These are phyloP conservation scores for Setomelanomma holmii DNA, from an alignment of 2,329 filamentous ascomycete species.

Conservation along the genomic window DNA sequence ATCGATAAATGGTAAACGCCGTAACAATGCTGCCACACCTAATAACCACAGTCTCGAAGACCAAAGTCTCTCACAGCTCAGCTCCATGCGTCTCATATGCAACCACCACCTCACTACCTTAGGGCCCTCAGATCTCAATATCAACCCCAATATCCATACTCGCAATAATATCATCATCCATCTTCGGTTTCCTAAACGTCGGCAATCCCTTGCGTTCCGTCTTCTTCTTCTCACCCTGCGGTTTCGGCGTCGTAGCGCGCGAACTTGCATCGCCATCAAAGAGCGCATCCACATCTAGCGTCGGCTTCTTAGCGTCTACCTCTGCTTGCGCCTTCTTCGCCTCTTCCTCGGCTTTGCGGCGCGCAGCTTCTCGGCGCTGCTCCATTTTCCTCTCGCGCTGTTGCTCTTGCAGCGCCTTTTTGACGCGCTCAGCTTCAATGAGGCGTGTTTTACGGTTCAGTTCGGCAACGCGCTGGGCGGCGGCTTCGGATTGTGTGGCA, in stretches of 20 bases:
- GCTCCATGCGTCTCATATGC: neutral
- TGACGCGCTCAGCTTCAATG: slow-evolving; percentile 86
- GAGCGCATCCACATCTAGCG: slow-evolving; percentile 53
- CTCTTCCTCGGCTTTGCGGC: slow-evolving; percentile 57
- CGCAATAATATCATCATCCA: slow-evolving; percentile 93
- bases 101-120: neutral
- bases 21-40: neutral
- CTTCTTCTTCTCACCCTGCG: slow-evolving; percentile 61
- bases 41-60: too few species aligned
- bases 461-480: slow-evolving; percentile 83
- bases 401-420: slow-evolving; percentile 87
- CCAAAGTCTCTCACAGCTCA: neutral
- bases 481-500: slow-evolving; percentile 62
- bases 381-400: slow-evolving; percentile 47
- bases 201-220: slow-evolving; percentile 62
- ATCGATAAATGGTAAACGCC: neutral
- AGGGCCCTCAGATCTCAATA: slow-evolving; percentile 71
- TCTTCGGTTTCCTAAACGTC: slow-evolving; percentile 77
- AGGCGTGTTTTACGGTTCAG: slow-evolving; percentile 86
- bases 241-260: slow-evolving; percentile 53
- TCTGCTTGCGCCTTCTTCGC: slow-evolving; percentile 54
- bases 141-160: slow-evolving; percentile 90
- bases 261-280: slow-evolving; percentile 55
- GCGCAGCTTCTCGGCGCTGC: slow-evolving; percentile 53
- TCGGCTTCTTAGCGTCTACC: slow-evolving; percentile 34